Percentiles rank a stretch among this genome's conserved stretches.
Conservation (phyloP, 176 grass and related monocot genomes). For the Eremochloa ophiuroides region DNA sequence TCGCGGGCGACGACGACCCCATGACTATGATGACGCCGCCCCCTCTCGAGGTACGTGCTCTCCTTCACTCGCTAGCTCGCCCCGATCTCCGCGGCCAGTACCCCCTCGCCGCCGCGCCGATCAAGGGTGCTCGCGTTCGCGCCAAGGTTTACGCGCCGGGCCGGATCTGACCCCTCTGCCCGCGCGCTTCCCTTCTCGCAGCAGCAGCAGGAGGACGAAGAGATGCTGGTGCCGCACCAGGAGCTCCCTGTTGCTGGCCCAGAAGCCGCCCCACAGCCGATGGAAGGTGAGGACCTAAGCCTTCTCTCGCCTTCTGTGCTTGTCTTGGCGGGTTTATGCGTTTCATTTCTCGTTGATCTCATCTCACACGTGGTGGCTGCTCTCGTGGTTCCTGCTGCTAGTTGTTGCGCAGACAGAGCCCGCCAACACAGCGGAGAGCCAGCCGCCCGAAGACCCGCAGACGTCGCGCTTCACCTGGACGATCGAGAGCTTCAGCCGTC, state of each 20-base stretch:
- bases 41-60: slow-evolving; percentile 65
- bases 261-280: slow-evolving; percentile 65
- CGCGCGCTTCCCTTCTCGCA: background rate
- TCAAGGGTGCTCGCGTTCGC: background rate
- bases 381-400: slow-evolving; percentile 19
- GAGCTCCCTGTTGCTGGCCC: slow-evolving; percentile 45
- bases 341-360: slow-evolving; percentile 1
- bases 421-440: slow-evolving; percentile 58
- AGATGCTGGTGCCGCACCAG: slow-evolving; percentile 87
- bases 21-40: slow-evolving; percentile 93
- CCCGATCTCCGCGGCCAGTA: slow-evolving; percentile 25
- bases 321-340: background rate
- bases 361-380: background rate
- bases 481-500: slow-evolving; percentile 78
- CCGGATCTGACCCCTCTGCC: slow-evolving; percentile 42
- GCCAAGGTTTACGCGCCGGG: slow-evolving; percentile 9
- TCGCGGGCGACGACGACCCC: slow-evolving; percentile 9
- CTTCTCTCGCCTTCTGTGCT: background rate
- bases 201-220: slow-evolving; percentile 83
- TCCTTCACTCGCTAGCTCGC: background rate
- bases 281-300: slow-evolving; percentile 70
- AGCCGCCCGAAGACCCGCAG: slow-evolving; percentile 76
- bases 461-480: slow-evolving; percentile 86
- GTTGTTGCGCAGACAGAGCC: slow-evolving; percentile 72
- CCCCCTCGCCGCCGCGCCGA: background rate